These are phyloP conservation scores for Ophiostoma populinum DNA, from an alignment of 2,329 filamentous ascomycete genomes.

Conservation along the genomic window DNA sequence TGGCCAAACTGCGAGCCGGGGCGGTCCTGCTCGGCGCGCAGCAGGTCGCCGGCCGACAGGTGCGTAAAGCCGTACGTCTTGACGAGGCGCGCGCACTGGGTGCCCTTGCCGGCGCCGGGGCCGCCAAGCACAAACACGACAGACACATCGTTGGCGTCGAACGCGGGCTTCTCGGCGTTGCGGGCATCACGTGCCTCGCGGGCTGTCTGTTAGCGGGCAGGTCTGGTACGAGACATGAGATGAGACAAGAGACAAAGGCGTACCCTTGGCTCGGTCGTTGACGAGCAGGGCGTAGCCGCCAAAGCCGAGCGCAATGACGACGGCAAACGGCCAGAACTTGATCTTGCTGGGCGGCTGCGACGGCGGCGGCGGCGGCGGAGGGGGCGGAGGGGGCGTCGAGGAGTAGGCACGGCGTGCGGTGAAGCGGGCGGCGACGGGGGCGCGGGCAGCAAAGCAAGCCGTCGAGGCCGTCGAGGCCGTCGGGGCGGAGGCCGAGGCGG, in stretches of 20 bases:
- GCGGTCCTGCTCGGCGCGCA: slow-evolving; percentile 84
- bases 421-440: neutral
- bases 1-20: slow-evolving; percentile 76
- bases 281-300: slow-evolving; percentile 33
- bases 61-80: slow-evolving; percentile 81
- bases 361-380: slow-evolving; percentile 8
- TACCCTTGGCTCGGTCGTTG: slow-evolving; percentile 21
- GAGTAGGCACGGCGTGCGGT: slow-evolving; percentile 4
- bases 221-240: neutral
- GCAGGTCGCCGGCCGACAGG: slow-evolving; percentile 79
- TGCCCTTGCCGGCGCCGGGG: slow-evolving; percentile 90
- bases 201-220: neutral
- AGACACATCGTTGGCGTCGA: slow-evolving; percentile 62
- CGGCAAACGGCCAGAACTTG: slow-evolving; percentile 42
- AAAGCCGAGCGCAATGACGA: slow-evolving; percentile 29
- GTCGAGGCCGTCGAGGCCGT: no score
- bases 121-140: slow-evolving; percentile 94
- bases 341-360: slow-evolving; percentile 15
- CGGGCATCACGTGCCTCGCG: neutral
- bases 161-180: slow-evolving; percentile 20
- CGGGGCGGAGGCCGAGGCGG: neutral
- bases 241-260: neutral
- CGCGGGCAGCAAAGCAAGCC: neutral
- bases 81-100: slow-evolving; percentile 81
- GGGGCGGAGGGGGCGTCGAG: neutral